Conservation (phyloP, 1,284 basidiomycete genomes). For the Nidula niveotomentosa region DNA sequence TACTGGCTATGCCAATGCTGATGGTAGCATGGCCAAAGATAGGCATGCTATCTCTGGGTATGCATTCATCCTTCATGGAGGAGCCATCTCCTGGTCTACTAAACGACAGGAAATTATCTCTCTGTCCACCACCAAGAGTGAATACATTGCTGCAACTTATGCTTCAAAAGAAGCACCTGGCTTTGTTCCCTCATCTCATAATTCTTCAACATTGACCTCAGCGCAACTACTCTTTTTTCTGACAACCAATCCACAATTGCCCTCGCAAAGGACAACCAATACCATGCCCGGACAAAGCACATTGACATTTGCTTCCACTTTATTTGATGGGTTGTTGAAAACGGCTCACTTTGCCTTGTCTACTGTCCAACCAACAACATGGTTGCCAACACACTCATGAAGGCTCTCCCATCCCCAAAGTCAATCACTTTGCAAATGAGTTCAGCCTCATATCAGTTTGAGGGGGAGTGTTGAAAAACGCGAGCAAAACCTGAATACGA, state of each 20-base stretch:
- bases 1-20: conserved; percentile 24
- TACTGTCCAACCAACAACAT: neutral
- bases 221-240: too few species aligned
- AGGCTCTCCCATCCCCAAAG: neutral
- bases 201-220: too few species aligned
- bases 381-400: neutral
- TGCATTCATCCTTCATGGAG: conserved; percentile 27
- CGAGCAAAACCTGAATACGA: too few species aligned
- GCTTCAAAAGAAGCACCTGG: too few species aligned
- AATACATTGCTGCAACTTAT: conserved; percentile 19
- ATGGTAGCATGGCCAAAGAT: conserved; percentile 17
- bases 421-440: neutral
- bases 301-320: conserved; percentile 17
- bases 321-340: neutral
- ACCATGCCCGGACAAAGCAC: too few species aligned
- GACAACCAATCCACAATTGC: too few species aligned
- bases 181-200: too few species aligned
- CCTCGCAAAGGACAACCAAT: too few species aligned
- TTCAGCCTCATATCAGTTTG: neutral
- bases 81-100: conserved; percentile 31
- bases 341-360: neutral
- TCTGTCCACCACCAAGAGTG: conserved; percentile 22
- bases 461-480: too few species aligned
- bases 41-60: conserved; percentile 27
- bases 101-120: conserved; percentile 32